Evolutionary conservation across 2,329 filamentous ascomycete genomes (phyloP), one percentile per base, ranked within the genome.

Genomic region (Thyridium curvatum): DNA sequence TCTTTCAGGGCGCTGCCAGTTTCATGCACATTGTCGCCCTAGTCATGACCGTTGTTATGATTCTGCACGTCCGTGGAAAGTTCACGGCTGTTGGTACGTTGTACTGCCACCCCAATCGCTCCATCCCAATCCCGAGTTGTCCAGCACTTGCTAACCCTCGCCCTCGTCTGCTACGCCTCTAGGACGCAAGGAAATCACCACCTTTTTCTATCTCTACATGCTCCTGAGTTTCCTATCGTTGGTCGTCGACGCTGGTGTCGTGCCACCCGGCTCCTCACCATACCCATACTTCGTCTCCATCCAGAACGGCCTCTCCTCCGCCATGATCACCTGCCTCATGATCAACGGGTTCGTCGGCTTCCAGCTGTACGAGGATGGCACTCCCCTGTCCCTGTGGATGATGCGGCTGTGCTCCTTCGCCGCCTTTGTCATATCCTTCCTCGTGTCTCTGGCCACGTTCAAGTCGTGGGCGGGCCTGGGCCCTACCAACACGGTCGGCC

Each of bases 271-370:
- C 41, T 88, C 83, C 37, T 72, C 66, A 3, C 77, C 87, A 1
- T 96, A 90, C 53, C 84, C 90, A 0, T 98, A 95, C 69, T 96
- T 98, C 56, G 85, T 87, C 47, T 86, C 89, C 10, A 78, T 84
- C 6, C 93, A 98, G 55, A 84, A 83, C 46, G 93, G 91, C 12
- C 71, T 98, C 38, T 71, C 82, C 16, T 95, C 88, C 29, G 87
- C 93, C 1, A 74, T 94, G 18, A 84, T 93, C 58, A 91, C 88
- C 18, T 94, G 85, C 59, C 71, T 98, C 40, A 69, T 97, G 52
- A 90, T 98, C 70, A 97, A 97, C 61, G 93, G 93, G 32, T 98
- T 98, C 56, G 91, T 98, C 39, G 93, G 93, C 28, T 98, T 98
- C 64, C 93, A 97, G 64, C 72, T 98, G 12, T 98, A 98, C 61